Conservation (phyloP, 257 asterid species). For the Datura wrightii region DNA sequence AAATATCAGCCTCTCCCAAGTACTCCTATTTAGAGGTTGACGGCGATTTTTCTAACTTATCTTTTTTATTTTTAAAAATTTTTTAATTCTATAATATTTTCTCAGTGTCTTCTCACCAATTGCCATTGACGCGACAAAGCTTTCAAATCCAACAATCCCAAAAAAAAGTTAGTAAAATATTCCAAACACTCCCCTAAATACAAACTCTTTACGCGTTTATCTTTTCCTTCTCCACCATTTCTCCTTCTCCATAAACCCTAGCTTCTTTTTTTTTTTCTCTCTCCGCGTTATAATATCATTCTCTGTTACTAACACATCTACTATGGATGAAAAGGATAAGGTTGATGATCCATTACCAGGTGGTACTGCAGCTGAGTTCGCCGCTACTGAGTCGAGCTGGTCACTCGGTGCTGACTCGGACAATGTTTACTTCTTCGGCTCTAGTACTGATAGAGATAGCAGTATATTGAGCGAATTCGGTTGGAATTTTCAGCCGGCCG, state of each 20-base stretch:
- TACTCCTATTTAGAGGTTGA: constrained; percentile 43
- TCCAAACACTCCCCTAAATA: constrained; percentile 24
- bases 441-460: constrained; percentile 35
- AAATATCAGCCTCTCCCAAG: constrained; percentile 41
- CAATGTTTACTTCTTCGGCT: constrained; percentile 49
- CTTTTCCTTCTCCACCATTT: constrained; percentile 33
- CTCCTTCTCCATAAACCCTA: constrained; percentile 53
- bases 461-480: constrained; percentile 67
- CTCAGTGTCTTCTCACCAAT: constrained; percentile 35
- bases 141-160: constrained; percentile 27
- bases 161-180: neutral
- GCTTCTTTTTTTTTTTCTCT: constrained; percentile 42
- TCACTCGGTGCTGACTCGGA: constrained; percentile 44
- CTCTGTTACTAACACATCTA: no score
- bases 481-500: constrained; percentile 61
- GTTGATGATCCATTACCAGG: constrained; percentile 39
- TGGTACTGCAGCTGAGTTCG: constrained; percentile 34
- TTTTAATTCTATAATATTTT: neutral
- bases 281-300: constrained; percentile 36
- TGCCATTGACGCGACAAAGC: constrained; percentile 34
- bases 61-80: neutral
- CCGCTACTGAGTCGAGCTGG: constrained; percentile 53
- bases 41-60: constrained; percentile 42
- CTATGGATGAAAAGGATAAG: constrained; percentile 48
- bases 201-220: constrained; percentile 34